Evolutionary conservation across 2,329 filamentous ascomycete species (phyloP).

Genomic region (Acrodontium crateriforme): DNA sequence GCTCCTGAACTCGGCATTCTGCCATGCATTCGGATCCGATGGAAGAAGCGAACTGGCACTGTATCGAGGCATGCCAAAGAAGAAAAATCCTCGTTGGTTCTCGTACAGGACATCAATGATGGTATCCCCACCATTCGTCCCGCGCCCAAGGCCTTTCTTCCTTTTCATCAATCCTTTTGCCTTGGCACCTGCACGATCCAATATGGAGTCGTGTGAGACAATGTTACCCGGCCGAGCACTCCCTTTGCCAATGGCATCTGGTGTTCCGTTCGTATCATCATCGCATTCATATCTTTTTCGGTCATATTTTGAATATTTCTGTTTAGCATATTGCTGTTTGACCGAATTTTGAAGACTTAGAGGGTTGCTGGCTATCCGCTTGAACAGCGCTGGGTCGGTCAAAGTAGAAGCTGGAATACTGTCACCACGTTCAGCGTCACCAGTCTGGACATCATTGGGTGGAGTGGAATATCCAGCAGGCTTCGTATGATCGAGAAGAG

Average conservation of each 20-base stretch:
- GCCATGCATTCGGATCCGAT: slow-evolving; percentile 78
- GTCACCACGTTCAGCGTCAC: slow-evolving; percentile 15
- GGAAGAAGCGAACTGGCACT: slow-evolving; percentile 72
- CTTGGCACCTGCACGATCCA: slow-evolving; percentile 18
- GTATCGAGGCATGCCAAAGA: slow-evolving; percentile 84
- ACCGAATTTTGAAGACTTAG: slow-evolving; percentile 14
- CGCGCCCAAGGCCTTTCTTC: slow-evolving; percentile 17
- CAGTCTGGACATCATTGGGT: slow-evolving; percentile 3
- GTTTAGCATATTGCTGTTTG: slow-evolving; percentile 18
- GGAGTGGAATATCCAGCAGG: no score
- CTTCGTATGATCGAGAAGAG: slow-evolving; percentile 45
- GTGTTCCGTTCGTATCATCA: slow-evolving; percentile 3
- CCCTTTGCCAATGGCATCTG: slow-evolving; percentile 7
- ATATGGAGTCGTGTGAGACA: slow-evolving; percentile 12
- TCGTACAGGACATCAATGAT: slow-evolving; percentile 86
- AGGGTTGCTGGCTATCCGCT: slow-evolving; percentile 17
- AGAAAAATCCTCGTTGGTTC: slow-evolving; percentile 81
- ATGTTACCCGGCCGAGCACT: slow-evolving; percentile 6
- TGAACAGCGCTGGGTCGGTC: slow-evolving; percentile 7
- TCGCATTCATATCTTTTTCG: slow-evolving; percentile 16
- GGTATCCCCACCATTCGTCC: slow-evolving; percentile 23
- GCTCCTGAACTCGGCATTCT: slow-evolving; percentile 43
- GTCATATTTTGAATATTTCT: slow-evolving; percentile 23
- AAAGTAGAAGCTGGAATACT: slow-evolving; percentile 9
- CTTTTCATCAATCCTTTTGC: slow-evolving; percentile 16